Evolutionary conservation across 108 stramenopile genomes (phyloP), one percentile per base, ranked within the genome.

Genomic region (Mediolabrus comicus): DNA sequence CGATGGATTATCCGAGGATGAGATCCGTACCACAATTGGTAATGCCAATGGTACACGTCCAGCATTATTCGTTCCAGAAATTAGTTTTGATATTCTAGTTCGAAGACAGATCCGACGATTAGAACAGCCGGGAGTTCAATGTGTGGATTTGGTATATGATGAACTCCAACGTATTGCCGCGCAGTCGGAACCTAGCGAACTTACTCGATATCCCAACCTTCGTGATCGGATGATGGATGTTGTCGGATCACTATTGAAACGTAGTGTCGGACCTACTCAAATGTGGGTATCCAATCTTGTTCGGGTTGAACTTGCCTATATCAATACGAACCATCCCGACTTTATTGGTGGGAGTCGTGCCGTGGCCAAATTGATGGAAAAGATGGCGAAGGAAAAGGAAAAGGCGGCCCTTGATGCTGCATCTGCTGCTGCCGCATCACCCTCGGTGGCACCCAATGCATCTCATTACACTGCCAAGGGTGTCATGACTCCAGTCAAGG

Each of bases 261-360:
- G 89, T 19, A 80, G 81, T 68, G 83, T 96, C 22, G 68, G 62
- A 28, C 97, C 97, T 11, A 94, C 96, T 8, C 96, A 97, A 82
- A 75, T 87, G 75, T 97, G 97, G 98, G 96, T 99, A 53, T 66
- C 81, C 16, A 97, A 98, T 68, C 74, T 99, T 10, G 91, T 99
- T 36, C 87, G 94, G 67, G 85, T 98, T 63, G 98, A 99, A 83
- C 74, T 97, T 71, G 92, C 97, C 8, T 98, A 97, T 75, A 92
- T 99, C 67, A 99, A 99, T 80, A 98, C 98, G 8, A 92, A 91
- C 65, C 98, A 99, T 76, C 98, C 98, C 3, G 98, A 98, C 74
- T 99, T 99, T 69, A 94, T 97, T 70, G 98, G 97, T 32, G 98
- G 97, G 24, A 91, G 90, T 55, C 63, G 83, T 12, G 98, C 97